phyloP scores from a whole-genome alignment of 2,329 filamentous ascomycete species.

The Epichloe brachyelytri region DNA sequence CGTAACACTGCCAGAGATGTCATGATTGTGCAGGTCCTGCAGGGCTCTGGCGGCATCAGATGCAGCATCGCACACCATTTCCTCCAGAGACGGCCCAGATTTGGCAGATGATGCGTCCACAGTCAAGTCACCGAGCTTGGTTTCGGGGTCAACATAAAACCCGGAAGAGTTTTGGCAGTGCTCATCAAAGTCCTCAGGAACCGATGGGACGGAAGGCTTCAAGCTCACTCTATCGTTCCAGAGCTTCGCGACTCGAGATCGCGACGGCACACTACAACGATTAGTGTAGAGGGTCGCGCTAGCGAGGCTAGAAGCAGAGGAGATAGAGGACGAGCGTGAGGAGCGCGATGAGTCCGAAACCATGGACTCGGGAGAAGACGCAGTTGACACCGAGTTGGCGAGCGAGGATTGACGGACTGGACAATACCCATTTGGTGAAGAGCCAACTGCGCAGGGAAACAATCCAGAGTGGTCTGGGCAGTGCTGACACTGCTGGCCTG shows the following conservation, averaged over 20 bases:
- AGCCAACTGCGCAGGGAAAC: constrained; percentile 35
- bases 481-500: constrained; percentile 35
- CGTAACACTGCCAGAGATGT: constrained; percentile 24
- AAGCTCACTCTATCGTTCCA: constrained; percentile 41
- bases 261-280: constrained; percentile 44
- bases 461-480: constrained; percentile 35
- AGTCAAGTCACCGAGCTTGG: constrained; percentile 37
- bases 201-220: constrained; percentile 40
- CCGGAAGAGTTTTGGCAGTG: constrained; percentile 40
- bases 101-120: constrained; percentile 33
- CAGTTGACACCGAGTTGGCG: constrained; percentile 48
- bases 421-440: constrained; percentile 38
- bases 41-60: constrained; percentile 44
- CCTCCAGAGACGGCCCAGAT: constrained; percentile 34
- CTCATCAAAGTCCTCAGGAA: constrained; percentile 43
- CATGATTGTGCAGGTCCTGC: constrained; percentile 47
- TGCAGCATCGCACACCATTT: constrained; percentile 27
- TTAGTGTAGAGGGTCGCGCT: constrained; percentile 40
- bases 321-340: constrained; percentile 53
- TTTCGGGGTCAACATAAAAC: constrained; percentile 39
- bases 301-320: constrained; percentile 46
- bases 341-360: constrained; percentile 48
- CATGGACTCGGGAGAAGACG: constrained; percentile 56
- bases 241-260: constrained; percentile 48
- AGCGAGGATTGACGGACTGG: constrained; percentile 47